phyloP scores from a whole-genome alignment of 1,284 basidiomycete species.

The Apiotrichum sp. region DNA sequence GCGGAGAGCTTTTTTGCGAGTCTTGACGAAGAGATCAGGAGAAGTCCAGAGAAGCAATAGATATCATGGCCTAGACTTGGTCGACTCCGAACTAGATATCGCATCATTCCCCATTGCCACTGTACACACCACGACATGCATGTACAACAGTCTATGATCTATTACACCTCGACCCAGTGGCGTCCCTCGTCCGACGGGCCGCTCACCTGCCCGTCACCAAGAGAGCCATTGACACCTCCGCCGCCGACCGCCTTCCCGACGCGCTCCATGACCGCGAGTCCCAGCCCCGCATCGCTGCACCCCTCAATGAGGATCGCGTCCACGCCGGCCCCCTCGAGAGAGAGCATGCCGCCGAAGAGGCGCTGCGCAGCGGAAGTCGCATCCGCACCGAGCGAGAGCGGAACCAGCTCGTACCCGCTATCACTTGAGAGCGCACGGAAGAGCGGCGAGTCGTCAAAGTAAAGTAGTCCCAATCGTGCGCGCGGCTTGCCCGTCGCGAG shows the following conservation, averaged over 20 bases:
- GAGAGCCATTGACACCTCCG: conserved; percentile 31
- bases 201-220: conserved; percentile 23
- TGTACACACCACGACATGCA: not conserved
- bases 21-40: conserved; percentile 27
- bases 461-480: conserved; percentile 59
- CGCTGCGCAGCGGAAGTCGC: conserved; percentile 68
- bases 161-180: conserved; percentile 20
- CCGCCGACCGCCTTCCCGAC: conserved; percentile 83
- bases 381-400: conserved; percentile 58
- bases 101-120: not conserved
- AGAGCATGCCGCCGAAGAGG: conserved; percentile 82
- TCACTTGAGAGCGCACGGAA: conserved; percentile 3
- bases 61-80: conserved; percentile 12
- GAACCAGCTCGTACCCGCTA: conserved; percentile 25
- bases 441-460: conserved; percentile 57
- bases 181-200: conserved; percentile 10
- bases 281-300: conserved; percentile 71
- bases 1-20: conserved; percentile 34
- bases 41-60: not conserved
- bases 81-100: not conserved
- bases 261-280: conserved; percentile 96
- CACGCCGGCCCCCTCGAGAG: conserved; percentile 66
- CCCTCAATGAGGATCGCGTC: conserved; percentile 85
- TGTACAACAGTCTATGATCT: conserved; percentile 10
- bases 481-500: not conserved